These are phyloP conservation scores for Monosporascus sp. DNA, from an alignment of 2,329 filamentous ascomycete genomes.

Conservation along the genomic window DNA sequence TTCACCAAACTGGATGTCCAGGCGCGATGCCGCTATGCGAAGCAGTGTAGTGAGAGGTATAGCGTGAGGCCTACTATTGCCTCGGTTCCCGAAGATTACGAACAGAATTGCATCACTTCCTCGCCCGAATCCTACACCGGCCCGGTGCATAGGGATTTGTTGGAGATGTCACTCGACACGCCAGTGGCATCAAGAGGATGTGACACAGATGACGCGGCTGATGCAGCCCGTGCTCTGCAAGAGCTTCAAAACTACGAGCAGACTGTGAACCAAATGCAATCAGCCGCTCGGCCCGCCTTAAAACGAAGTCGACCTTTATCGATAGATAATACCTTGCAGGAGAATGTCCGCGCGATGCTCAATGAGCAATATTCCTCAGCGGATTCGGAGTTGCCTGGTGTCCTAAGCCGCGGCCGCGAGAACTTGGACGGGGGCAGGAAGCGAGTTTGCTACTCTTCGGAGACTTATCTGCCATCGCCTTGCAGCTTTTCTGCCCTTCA, in stretches of 20 bases:
- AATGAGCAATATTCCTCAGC: constrained; percentile 26
- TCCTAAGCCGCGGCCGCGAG: constrained; percentile 36
- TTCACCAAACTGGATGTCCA: constrained; percentile 53
- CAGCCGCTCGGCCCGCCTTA: constrained; percentile 35
- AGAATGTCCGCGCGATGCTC: constrained; percentile 63
- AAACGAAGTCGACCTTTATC: constrained; percentile 60
- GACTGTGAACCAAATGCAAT: constrained; percentile 25
- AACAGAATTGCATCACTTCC: constrained; percentile 45
- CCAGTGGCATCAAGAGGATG: constrained; percentile 40
- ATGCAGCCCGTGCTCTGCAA: constrained; percentile 55
- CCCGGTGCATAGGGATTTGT: constrained; percentile 46
- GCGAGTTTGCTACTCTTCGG: constrained; percentile 61
- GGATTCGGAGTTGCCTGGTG: constrained; percentile 30
- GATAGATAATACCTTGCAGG: constrained; percentile 56
- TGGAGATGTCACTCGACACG: constrained; percentile 45
- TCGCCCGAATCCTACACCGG: constrained; percentile 55
- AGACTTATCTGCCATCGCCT: constrained; percentile 40
- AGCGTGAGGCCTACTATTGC: constrained; percentile 48
- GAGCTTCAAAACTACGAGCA: constrained; percentile 53
- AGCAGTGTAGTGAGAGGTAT: constrained; percentile 52
- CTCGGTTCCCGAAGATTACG: constrained; percentile 54
- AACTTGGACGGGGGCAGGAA: constrained; percentile 51
- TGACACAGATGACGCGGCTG: constrained; percentile 46
- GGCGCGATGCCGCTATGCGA: constrained; percentile 60
- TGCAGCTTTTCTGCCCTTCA: constrained; percentile 44